These are phyloP conservation scores for Colletotrichum sojae DNA, from an alignment of 2,329 filamentous ascomycete genomes.

Conservation along the genomic window DNA sequence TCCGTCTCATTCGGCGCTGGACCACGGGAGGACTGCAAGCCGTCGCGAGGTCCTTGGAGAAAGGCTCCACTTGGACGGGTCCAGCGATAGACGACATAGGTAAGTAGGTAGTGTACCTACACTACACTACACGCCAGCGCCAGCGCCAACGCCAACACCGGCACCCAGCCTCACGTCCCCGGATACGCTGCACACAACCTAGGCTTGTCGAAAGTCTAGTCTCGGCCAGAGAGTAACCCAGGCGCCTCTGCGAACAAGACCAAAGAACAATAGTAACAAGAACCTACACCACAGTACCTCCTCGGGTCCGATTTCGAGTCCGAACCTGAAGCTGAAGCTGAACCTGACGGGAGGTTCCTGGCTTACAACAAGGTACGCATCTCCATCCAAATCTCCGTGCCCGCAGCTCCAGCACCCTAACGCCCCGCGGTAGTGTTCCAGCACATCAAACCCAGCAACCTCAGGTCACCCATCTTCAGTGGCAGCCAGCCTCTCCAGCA, in stretches of 20 bases:
- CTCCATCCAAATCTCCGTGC: no score
- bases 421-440: not conserved
- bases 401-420: no score
- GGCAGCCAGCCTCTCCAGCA: not conserved
- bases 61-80: constrained; percentile 19
- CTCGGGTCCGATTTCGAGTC: no score
- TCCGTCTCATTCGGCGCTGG: not conserved
- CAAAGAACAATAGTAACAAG: no score
- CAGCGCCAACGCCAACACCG: constrained; percentile 9
- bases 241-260: no score
- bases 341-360: no score
- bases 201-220: not conserved
- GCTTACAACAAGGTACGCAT: no score
- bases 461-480: not conserved
- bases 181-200: not conserved
- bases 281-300: no score
- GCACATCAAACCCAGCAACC: not conserved
- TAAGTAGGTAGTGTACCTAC: no score
- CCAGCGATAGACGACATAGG: constrained; percentile 5
- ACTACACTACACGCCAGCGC: constrained; percentile 2
- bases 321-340: no score
- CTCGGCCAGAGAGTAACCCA: no score
- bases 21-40: constrained; percentile 17
- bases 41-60: constrained; percentile 3
- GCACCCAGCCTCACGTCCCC: constrained; percentile 1